These are phyloP conservation scores for Suaeda aralocaspica DNA, from an alignment of 148 eudicot species.

Conservation along the genomic window DNA sequence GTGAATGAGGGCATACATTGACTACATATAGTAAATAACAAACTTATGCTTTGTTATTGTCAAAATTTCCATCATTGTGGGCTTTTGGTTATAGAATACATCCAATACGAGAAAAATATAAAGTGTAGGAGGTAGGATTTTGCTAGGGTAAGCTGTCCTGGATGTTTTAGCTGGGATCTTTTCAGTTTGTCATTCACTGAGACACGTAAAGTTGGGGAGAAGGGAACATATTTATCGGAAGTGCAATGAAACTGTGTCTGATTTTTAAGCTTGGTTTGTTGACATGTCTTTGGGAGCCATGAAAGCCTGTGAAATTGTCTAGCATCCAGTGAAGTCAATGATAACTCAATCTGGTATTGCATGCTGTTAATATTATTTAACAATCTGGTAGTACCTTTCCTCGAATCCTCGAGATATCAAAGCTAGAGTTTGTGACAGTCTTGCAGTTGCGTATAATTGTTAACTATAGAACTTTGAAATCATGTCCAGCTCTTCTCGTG, in stretches of 20 bases:
- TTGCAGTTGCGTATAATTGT: too few species aligned
- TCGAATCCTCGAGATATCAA: not conserved
- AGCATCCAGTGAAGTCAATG: not conserved
- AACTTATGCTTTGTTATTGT: not conserved
- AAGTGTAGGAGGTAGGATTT: not conserved
- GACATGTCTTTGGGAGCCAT: not conserved
- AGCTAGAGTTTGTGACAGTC: not conserved
- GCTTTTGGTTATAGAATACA: not conserved
- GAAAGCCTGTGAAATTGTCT: not conserved
- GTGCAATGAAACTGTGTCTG: not conserved
- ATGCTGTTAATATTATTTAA: not conserved
- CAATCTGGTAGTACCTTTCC: too few species aligned
- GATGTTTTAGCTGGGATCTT: not conserved
- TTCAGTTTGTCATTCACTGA: not conserved
- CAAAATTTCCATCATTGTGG: not conserved
- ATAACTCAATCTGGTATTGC: not conserved
- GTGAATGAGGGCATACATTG: not conserved
- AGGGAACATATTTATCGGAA: not conserved
- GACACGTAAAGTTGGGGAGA: not conserved
- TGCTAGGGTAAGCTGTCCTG: not conserved
- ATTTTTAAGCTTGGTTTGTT: not conserved
- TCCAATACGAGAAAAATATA: not conserved
- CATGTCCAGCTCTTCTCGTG: not conserved
- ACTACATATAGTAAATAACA: not conserved
- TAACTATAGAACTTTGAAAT: not conserved